Evolutionary conservation across 257 asterid species (phyloP).

Genomic region (Solanum medicagineum): DNA sequence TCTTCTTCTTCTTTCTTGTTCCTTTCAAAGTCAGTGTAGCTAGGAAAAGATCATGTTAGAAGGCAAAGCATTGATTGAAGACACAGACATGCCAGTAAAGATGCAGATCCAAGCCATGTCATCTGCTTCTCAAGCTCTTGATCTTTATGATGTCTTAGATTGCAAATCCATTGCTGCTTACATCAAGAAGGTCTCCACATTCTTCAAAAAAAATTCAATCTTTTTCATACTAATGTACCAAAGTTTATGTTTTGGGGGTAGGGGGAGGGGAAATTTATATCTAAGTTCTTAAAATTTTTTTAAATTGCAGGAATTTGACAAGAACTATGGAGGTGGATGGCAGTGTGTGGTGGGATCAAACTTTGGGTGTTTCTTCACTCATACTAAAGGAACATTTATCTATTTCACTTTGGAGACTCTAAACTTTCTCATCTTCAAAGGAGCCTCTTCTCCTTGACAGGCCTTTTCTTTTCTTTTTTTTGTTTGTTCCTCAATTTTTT

Average conservation of each 20-base stretch:
- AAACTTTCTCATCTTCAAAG: slow-evolving; percentile 83
- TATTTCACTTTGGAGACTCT: slow-evolving; percentile 81
- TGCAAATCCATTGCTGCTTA: slow-evolving; percentile 43
- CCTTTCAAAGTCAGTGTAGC: too few relatives aligned
- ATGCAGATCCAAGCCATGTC: slow-evolving; percentile 94
- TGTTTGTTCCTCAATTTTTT: background rate
- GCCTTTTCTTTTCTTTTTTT: background rate
- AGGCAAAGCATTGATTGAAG: slow-evolving; percentile 50
- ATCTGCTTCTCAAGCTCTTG: slow-evolving; percentile 81
- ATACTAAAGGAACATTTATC: slow-evolving; percentile 71
- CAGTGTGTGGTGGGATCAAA: slow-evolving; percentile 94
- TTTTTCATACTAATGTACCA: background rate
- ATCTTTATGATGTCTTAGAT: slow-evolving; percentile 73
- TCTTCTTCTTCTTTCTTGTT: background rate
- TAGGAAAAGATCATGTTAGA: slow-evolving; percentile 21
- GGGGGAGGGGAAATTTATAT: background rate
- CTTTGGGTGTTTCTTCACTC: slow-evolving; percentile 92
- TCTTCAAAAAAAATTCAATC: background rate
- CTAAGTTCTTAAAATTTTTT: too few relatives aligned
- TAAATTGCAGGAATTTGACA: slow-evolving; percentile 76
- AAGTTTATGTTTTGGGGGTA: background rate
- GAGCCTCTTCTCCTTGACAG: slow-evolving; percentile 30
- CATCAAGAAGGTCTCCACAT: slow-evolving; percentile 33
- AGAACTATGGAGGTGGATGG: slow-evolving; percentile 79
- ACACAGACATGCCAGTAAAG: slow-evolving; percentile 76